Evolutionary conservation across 2,329 filamentous ascomycete species (phyloP).

Genomic region (Clonostachys sp.): DNA sequence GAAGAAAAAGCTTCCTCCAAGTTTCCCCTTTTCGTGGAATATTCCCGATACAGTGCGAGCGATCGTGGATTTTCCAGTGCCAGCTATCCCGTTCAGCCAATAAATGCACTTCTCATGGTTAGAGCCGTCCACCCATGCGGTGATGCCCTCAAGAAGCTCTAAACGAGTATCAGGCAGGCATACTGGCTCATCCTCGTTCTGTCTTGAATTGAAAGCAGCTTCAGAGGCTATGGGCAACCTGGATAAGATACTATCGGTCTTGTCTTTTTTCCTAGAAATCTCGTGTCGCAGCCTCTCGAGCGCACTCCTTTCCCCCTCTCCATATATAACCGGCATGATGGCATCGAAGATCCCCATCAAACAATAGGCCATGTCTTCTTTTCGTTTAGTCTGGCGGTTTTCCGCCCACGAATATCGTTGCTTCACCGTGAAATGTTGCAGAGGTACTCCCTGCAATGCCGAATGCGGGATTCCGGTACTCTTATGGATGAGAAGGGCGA

Average conservation of each 20-base stretch:
- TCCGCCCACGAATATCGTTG: not conserved
- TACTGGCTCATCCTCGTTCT: constrained; percentile 8
- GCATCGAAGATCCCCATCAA: not conserved
- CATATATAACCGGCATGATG: not conserved
- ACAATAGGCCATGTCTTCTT: not conserved
- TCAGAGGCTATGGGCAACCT: not conserved
- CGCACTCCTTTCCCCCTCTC: not conserved
- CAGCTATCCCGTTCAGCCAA: constrained; percentile 1
- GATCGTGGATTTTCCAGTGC: constrained; percentile 2
- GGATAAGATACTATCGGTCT: not conserved
- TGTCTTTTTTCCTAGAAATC: not conserved
- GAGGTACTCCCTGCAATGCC: not conserved
- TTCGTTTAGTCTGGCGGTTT: not conserved
- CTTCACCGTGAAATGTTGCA: not conserved
- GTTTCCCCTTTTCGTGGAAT: not conserved
- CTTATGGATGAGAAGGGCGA: not conserved
- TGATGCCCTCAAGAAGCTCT: not conserved
- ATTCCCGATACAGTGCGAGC: not conserved
- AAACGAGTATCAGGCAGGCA: not conserved
- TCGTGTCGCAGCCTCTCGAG: not conserved
- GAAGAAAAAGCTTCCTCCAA: constrained; percentile 2
- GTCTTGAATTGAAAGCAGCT: not conserved
- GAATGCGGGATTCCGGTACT: not conserved
- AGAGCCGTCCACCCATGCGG: not conserved
- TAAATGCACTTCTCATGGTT: not conserved